phyloP scores from a whole-genome alignment of 2,329 filamentous ascomycete species.

The Aurifilum marmelostoma region DNA sequence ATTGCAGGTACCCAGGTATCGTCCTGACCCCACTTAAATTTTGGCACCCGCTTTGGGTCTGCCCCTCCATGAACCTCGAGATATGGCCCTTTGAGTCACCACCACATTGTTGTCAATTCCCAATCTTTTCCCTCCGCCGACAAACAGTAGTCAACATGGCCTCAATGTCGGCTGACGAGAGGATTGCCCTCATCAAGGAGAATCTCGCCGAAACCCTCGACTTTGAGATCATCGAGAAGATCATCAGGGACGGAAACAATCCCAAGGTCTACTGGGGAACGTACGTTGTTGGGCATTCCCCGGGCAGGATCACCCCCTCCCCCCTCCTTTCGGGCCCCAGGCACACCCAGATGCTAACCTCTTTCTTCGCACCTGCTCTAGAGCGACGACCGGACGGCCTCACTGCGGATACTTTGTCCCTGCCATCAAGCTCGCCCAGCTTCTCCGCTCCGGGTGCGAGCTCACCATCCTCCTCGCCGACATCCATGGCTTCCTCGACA shows the following conservation, averaged over 20 bases:
- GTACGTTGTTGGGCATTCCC: slow-evolving; percentile 29
- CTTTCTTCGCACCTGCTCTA: slow-evolving; percentile 40
- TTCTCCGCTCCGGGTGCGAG: slow-evolving; percentile 82
- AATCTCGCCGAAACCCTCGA: slow-evolving; percentile 85
- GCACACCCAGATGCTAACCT: slow-evolving; percentile 3
- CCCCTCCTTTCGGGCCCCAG: too few species aligned
- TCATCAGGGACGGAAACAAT: slow-evolving; percentile 70
- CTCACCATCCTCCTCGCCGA: slow-evolving; percentile 78
- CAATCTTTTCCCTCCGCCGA: neutral
- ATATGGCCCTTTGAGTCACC: neutral
- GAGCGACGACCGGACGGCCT: slow-evolving; percentile 82
- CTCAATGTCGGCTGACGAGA: slow-evolving; percentile 56
- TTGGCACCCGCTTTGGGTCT: neutral
- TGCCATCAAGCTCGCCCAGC: slow-evolving; percentile 86
- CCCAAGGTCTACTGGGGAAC: slow-evolving; percentile 84
- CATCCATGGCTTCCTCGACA: slow-evolving; percentile 71
- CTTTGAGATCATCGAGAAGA: slow-evolving; percentile 77
- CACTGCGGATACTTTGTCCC: slow-evolving; percentile 91
- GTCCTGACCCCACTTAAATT: neutral
- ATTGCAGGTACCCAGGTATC: neutral
- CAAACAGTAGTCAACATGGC: slow-evolving; percentile 49
- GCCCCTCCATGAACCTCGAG: slow-evolving; percentile 7
- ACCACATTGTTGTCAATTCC: neutral
- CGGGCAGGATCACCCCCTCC: too few species aligned
- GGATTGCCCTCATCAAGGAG: slow-evolving; percentile 74